Conservation (phyloP, 2,329 filamentous ascomycete genomes). For the Fusarium sp. region DNA sequence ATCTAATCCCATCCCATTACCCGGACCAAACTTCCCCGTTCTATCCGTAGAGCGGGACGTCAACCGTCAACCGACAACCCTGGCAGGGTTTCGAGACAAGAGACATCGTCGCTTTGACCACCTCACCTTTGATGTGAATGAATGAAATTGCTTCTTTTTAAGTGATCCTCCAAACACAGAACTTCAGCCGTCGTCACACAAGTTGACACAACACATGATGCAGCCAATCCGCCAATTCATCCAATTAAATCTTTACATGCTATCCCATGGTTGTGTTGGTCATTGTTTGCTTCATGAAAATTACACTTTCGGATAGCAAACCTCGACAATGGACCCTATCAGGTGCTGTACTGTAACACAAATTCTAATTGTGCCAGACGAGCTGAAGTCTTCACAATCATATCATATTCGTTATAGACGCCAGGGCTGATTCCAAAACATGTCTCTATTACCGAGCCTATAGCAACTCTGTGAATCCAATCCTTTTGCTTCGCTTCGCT, state of each 20-base stretch:
- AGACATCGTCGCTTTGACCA: conserved; percentile 1
- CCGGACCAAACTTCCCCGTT: not conserved
- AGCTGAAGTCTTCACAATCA: conserved; percentile 2
- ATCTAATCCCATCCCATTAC: not conserved
- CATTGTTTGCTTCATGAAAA: not conserved
- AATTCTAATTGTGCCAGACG: not conserved
- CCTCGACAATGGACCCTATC: not conserved
- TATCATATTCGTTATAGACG: not conserved
- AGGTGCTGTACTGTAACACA: not conserved
- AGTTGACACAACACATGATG: conserved; percentile 11
- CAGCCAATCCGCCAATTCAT: not conserved
- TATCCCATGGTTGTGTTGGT: not conserved
- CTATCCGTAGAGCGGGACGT: not conserved
- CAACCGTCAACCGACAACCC: not conserved
- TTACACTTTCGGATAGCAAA: not conserved
- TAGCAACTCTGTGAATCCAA: not conserved
- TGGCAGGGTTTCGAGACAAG: conserved; percentile 2
- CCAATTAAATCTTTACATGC: conserved; percentile 1
- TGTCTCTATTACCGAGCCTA: not conserved
- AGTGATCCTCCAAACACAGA: not conserved
- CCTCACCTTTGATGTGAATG: no score
- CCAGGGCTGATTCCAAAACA: conserved; percentile 1
- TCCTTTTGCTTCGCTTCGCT: no score
- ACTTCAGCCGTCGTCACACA: conserved; percentile 5
- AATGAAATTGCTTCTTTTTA: conserved; percentile 15